Conservation (phyloP, 208 protist species). For the Leishmania major region DNA sequence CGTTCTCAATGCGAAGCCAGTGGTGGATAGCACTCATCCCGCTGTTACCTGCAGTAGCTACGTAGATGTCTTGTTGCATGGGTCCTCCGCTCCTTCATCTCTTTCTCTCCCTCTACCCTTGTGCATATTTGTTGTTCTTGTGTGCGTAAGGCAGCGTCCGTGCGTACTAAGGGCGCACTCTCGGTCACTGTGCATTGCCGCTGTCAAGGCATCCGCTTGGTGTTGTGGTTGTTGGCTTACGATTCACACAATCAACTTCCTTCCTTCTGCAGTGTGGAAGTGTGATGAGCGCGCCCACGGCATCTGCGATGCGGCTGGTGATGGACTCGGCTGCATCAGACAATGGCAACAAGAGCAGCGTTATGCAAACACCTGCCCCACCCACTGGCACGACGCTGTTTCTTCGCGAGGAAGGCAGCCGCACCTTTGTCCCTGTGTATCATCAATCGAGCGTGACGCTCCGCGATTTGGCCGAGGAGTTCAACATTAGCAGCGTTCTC, state of each 20-base stretch:
- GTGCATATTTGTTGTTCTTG: neutral
- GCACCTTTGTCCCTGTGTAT: slow-evolving; percentile 50
- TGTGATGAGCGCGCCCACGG: neutral
- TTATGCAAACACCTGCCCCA: slow-evolving; percentile 12
- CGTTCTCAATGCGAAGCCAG: neutral
- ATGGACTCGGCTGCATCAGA: neutral
- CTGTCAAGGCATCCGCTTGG: neutral
- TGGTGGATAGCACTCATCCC: no score
- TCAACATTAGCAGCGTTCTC: slow-evolving; percentile 81
- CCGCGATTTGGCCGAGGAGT: slow-evolving; percentile 74
- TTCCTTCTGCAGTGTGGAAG: neutral
- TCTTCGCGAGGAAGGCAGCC: slow-evolving; percentile 49
- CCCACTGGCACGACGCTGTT: slow-evolving; percentile 46
- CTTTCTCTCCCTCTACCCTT: neutral
- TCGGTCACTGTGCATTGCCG: neutral
- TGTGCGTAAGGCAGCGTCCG: neutral
- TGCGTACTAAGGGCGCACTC: neutral
- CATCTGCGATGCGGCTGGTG: slow-evolving; percentile 1
- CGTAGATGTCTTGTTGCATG: neutral
- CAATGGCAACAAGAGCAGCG: neutral
- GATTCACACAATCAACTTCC: neutral
- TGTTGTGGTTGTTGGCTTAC: neutral
- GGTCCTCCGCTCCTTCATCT: neutral
- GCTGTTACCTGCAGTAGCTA: neutral
- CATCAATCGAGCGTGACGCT: slow-evolving; percentile 63